Conservation (phyloP, 106 monocot genomes). For the Dendrobium chrysotoxum region DNA sequence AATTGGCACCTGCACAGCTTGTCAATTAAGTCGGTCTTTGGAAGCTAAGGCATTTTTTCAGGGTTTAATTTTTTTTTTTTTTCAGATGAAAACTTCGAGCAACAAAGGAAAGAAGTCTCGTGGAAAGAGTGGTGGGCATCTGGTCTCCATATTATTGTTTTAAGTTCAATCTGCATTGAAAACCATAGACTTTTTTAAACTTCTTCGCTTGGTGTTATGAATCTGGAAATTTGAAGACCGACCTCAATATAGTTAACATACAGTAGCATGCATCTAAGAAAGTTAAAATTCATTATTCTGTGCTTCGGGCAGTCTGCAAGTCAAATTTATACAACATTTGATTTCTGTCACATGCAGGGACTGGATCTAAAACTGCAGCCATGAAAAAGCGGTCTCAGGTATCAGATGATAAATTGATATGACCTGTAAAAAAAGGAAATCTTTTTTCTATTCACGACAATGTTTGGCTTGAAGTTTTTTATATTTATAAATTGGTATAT, state of each 20-base stretch:
- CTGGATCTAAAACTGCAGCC: not conserved
- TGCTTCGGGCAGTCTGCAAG: not conserved
- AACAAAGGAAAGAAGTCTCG: not conserved
- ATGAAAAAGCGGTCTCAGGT: constrained; percentile 3
- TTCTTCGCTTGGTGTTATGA: not conserved
- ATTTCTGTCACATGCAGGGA: constrained; percentile 3
- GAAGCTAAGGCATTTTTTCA: not conserved
- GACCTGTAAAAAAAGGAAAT: not conserved
- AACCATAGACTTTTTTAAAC: not conserved
- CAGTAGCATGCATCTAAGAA: not conserved
- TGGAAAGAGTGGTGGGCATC: constrained; percentile 5
- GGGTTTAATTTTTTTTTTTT: not conserved
- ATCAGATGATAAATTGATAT: not conserved
- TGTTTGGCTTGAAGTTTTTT: not conserved
- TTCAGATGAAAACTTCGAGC: not conserved
- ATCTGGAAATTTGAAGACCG: not conserved
- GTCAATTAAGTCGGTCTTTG: not conserved
- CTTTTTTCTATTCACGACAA: not conserved
- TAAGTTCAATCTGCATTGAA: not conserved
- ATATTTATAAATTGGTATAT: not conserved
- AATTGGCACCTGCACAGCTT: not conserved
- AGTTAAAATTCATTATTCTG: not conserved
- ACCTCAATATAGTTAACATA: not conserved
- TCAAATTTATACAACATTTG: not conserved
- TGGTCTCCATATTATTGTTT: not conserved